phyloP scores from a whole-genome alignment of 2,329 filamentous ascomycete species.

The Corniculantispora saksenae region DNA sequence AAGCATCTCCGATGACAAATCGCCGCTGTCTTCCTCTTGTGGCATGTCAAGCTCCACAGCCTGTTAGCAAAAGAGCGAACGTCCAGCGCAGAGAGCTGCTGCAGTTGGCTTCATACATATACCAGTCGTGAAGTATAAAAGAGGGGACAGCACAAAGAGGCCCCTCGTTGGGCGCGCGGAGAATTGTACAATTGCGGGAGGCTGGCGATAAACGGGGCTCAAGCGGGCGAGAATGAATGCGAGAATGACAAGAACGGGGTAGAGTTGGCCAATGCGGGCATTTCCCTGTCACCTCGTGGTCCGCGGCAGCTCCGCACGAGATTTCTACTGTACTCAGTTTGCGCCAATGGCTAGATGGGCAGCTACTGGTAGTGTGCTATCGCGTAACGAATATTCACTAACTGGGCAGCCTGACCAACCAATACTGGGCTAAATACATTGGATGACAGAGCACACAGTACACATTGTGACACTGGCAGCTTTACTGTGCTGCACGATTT shows the following conservation, averaged over 20 bases:
- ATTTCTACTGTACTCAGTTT: not conserved
- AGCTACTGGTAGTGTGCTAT: not conserved
- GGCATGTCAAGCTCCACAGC: not conserved
- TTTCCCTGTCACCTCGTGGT: not conserved
- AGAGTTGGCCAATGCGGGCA: not conserved
- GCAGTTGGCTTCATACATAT: not conserved
- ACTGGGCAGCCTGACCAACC: not conserved
- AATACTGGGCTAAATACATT: not conserved
- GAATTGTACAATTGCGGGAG: not conserved
- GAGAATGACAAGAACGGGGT: not conserved
- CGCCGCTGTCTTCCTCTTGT: not conserved
- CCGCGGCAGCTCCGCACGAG: not conserved
- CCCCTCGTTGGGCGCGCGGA: not conserved
- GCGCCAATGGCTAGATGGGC: not conserved
- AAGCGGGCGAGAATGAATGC: not conserved
- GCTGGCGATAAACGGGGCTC: not conserved
- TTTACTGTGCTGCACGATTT: no score
- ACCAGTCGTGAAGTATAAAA: not conserved
- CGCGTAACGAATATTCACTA: not conserved
- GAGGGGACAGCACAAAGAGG: not conserved
- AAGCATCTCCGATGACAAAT: constrained; percentile 2
- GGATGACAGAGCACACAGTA: not conserved
- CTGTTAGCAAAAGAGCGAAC: not conserved
- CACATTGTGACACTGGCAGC: not conserved
- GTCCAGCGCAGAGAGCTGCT: not conserved